phyloP scores from a whole-genome alignment of 1,284 basidiomycete species.

The Psilocybe mexicana region DNA sequence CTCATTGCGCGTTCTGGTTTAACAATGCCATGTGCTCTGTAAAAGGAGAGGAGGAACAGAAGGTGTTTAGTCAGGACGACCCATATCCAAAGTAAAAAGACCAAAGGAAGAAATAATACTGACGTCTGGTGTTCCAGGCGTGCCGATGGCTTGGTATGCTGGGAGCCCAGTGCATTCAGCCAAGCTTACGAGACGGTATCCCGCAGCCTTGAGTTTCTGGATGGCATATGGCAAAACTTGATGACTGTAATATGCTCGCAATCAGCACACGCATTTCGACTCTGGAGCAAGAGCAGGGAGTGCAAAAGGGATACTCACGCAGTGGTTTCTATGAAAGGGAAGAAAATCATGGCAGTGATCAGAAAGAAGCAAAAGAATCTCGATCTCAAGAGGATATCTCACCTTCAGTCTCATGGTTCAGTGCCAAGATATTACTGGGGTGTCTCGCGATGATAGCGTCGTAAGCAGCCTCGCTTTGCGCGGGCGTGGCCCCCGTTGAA shows the following conservation, averaged over 20 bases:
- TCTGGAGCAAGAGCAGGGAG: neutral
- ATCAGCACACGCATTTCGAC: neutral
- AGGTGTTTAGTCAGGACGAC: too few species aligned
- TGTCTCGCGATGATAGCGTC: slow-evolving; percentile 28
- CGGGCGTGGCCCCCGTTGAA: slow-evolving; percentile 35
- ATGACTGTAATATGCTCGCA: slow-evolving; percentile 20
- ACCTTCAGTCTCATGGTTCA: slow-evolving; percentile 47
- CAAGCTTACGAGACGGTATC: slow-evolving; percentile 45
- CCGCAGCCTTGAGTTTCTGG: slow-evolving; percentile 32
- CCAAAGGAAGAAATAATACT: slow-evolving; percentile 1
- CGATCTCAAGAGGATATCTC: slow-evolving; percentile 6
- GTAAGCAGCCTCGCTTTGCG: slow-evolving; percentile 34
- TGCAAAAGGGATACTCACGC: slow-evolving; percentile 27
- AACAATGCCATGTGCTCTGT: slow-evolving; percentile 14
- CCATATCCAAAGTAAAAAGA: neutral
- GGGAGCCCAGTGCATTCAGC: slow-evolving; percentile 43
- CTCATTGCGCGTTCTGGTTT: neutral
- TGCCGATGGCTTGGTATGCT: slow-evolving; percentile 35
- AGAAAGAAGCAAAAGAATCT: neutral
- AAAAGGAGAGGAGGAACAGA: too few species aligned
- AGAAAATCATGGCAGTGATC: neutral
- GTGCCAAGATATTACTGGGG: slow-evolving; percentile 40
- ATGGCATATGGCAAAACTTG: slow-evolving; percentile 38
- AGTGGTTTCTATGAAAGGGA: slow-evolving; percentile 32
- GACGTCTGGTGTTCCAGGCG: slow-evolving; percentile 24